phyloP scores from a whole-genome alignment of 805 yeast genomes.

The Hanseniaspora thailandica region DNA sequence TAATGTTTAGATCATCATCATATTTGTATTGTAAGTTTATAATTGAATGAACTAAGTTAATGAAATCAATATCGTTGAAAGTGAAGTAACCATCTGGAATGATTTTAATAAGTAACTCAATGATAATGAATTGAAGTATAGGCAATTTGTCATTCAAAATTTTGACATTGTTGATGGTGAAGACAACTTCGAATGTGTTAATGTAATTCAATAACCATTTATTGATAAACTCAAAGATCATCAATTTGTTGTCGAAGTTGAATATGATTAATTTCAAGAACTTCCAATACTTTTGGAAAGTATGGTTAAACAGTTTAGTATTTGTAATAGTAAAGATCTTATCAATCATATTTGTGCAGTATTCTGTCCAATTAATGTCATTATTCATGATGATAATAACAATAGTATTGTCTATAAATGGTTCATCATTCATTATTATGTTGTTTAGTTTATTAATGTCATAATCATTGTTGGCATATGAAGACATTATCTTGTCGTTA shows the following conservation, averaged over 20 bases:
- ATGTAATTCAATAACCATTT: conserved; percentile 2
- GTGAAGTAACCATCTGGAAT: background rate
- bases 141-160: conserved; percentile 6
- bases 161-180: background rate
- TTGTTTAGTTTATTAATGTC: background rate
- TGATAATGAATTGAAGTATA: background rate
- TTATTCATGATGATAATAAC: background rate
- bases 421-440: background rate
- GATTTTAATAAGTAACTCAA: background rate
- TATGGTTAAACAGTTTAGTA: background rate
- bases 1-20: background rate
- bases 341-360: background rate
- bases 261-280: background rate
- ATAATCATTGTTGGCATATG: background rate
- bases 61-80: background rate
- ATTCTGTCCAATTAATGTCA: background rate
- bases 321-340: background rate
- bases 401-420: background rate
- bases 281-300: conserved; percentile 2
- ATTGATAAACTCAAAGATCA: background rate
- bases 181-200: background rate
- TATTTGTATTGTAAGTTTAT: background rate
- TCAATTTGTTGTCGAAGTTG: background rate
- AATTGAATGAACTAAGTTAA: background rate
- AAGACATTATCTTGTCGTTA: background rate